Conservation (phyloP, 164 flowering plant genomes). For the Aristolochia californica region DNA sequence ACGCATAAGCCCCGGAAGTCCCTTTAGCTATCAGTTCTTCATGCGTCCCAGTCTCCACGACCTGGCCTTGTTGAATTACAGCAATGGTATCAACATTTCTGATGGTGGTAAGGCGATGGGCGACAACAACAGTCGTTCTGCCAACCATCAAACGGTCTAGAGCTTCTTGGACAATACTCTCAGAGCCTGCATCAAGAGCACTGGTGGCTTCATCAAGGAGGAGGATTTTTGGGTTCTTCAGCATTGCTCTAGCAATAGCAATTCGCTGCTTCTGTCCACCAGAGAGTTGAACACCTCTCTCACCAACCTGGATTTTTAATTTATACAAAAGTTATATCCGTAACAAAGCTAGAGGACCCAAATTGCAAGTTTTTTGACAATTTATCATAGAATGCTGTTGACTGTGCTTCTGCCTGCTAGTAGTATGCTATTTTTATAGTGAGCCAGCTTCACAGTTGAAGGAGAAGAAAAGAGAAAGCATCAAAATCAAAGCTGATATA, state of each 20-base stretch:
- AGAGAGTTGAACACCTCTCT: constrained; percentile 91
- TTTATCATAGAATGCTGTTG: too few species aligned
- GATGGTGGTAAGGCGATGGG: constrained; percentile 93
- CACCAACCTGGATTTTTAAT: constrained; percentile 59
- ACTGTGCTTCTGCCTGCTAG: too few species aligned
- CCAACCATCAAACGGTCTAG: constrained; percentile 95
- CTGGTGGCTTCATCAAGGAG: constrained; percentile 99
- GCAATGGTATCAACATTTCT: constrained; percentile 84
- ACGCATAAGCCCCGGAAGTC: constrained; percentile 65
- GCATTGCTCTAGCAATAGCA: constrained; percentile 97
- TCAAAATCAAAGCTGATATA: too few species aligned
- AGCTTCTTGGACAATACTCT: constrained; percentile 93
- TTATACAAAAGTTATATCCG: too few species aligned
- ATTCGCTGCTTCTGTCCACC: constrained; percentile 99
- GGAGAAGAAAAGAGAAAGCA: too few species aligned
- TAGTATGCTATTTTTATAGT: too few species aligned
- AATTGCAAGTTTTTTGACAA: too few species aligned
- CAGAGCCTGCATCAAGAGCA: constrained; percentile 91
- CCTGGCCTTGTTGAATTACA: constrained; percentile 87
- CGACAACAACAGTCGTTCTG: constrained; percentile 89
- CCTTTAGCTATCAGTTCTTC: constrained; percentile 71
- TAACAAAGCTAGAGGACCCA: too few species aligned
- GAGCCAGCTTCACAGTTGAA: too few species aligned
- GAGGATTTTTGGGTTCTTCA: constrained; percentile 83
- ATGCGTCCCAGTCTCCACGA: constrained; percentile 89